These are phyloP conservation scores for Hevea brasiliensis DNA, from an alignment of 345 rosid species.

Conservation along the genomic window DNA sequence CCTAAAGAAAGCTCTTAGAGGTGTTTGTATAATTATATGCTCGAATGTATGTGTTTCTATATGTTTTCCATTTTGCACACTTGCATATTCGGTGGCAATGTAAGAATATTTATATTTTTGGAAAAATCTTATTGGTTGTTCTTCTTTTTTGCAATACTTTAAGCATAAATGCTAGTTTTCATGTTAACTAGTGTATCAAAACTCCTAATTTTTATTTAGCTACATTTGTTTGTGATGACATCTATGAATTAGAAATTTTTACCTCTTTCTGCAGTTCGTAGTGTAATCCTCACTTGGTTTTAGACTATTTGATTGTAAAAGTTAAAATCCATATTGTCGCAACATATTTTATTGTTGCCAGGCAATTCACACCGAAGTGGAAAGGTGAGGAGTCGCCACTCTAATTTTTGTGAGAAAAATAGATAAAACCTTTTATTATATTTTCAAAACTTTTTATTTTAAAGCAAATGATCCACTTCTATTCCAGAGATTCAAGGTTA, in stretches of 20 bases:
- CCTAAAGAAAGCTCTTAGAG: constrained; percentile 62
- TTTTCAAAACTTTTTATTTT: too few relatives aligned
- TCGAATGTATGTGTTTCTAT: constrained; percentile 53
- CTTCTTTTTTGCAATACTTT: background rate
- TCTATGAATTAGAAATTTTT: background rate
- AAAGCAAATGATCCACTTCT: too few relatives aligned
- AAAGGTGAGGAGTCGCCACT: too few relatives aligned
- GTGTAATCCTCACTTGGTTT: background rate
- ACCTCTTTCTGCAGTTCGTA: background rate
- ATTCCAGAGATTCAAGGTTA: too few relatives aligned
- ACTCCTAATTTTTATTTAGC: background rate
- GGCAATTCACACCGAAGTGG: too few relatives aligned
- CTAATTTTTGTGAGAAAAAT: too few relatives aligned
- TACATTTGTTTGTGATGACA: background rate
- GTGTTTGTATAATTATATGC: constrained; percentile 76
- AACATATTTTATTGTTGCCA: too few relatives aligned
- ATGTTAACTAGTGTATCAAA: background rate
- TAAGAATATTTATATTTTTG: background rate
- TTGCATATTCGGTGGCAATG: background rate
- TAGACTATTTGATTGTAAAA: background rate
- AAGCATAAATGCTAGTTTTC: background rate
- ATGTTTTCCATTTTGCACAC: background rate
- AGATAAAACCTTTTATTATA: too few relatives aligned
- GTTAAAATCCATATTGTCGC: background rate
- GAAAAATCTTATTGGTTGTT: background rate